Percentiles rank a stretch among this genome's conserved stretches.
phyloP scores from a whole-genome alignment of 148 eudicot species.

The Talinum fruticosum region DNA sequence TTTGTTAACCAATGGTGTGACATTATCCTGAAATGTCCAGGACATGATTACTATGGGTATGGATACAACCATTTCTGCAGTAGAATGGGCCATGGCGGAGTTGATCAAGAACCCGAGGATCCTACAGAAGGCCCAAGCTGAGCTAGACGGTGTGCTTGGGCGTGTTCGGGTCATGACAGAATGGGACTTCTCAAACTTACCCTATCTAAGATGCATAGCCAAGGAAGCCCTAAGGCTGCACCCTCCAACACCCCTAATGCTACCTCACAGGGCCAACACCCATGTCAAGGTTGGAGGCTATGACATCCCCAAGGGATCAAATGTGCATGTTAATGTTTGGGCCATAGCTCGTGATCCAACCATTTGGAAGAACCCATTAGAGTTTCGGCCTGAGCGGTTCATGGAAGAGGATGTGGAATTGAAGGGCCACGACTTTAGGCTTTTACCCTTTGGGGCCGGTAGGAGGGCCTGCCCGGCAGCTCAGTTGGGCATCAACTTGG shows the following conservation, averaged over 20 bases:
- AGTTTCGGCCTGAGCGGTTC: constrained; percentile 39
- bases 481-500: constrained; percentile 34
- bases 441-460: constrained; percentile 37
- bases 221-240: constrained; percentile 36
- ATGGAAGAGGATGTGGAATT: constrained; percentile 39
- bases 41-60: constrained; percentile 31
- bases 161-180: constrained; percentile 26
- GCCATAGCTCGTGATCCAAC: constrained; percentile 32
- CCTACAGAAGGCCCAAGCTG: constrained; percentile 38
- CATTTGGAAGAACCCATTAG: constrained; percentile 32
- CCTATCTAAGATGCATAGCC: constrained; percentile 32
- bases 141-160: constrained; percentile 31
- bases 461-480: constrained; percentile 35
- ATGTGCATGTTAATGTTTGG: constrained; percentile 26
- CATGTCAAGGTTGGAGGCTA: constrained; percentile 30
- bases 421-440: constrained; percentile 38
- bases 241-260: constrained; percentile 33
- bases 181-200: constrained; percentile 40
- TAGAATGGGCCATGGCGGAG: constrained; percentile 40
- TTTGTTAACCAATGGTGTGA: too few species aligned
- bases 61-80: constrained; percentile 21
- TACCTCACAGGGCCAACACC: constrained; percentile 32
- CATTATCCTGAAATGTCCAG: constrained; percentile 11
- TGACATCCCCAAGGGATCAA: constrained; percentile 35
- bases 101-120: constrained; percentile 32